A percentile compares a stretch with the other conserved stretches of the same genome.
Conservation (phyloP, 768 basidiomycete genomes). For the Pleurotus sapidus region DNA sequence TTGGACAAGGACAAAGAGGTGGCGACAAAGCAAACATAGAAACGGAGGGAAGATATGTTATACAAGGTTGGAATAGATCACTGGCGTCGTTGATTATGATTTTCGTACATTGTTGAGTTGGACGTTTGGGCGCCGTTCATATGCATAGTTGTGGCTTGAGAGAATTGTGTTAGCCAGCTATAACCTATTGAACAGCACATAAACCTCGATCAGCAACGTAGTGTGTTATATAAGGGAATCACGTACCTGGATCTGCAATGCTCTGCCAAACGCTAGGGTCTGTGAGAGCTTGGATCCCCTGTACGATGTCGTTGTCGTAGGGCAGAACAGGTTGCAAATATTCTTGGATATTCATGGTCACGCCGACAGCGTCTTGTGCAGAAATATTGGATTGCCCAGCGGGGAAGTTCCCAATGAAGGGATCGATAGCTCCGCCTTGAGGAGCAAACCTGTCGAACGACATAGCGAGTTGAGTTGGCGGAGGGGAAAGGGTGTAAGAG, state of each 20-base stretch:
- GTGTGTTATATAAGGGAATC: background rate
- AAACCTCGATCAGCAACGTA: background rate
- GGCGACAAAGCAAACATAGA: too few relatives aligned
- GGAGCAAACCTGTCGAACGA: constrained; percentile 49
- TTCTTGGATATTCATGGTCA: constrained; percentile 28
- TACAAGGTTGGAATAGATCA: background rate
- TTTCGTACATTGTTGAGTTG: background rate
- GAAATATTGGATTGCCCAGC: background rate
- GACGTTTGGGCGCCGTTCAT: background rate
- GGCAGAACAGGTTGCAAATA: constrained; percentile 54
- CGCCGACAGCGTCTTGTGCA: constrained; percentile 16
- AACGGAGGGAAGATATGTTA: too few relatives aligned
- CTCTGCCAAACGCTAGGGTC: constrained; percentile 56
- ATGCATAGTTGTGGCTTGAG: constrained; percentile 7
- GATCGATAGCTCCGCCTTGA: constrained; percentile 34
- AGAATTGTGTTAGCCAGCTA: constrained; percentile 6
- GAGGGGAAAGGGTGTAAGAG: constrained; percentile 42
- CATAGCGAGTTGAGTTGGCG: constrained; percentile 39
- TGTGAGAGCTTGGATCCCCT: constrained; percentile 57
- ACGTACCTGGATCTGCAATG: constrained; percentile 51
- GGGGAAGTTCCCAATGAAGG: constrained; percentile 25
- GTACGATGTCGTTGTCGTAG: constrained; percentile 58
- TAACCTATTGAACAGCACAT: background rate
- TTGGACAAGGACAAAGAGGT: too few relatives aligned
- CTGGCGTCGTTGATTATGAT: background rate